A percentile compares a stretch with the other conserved stretches of the same genome.
These are phyloP conservation scores for Mucor saturninus DNA, from an alignment of 371 early-diverging fungal species.

Conservation along the genomic window DNA sequence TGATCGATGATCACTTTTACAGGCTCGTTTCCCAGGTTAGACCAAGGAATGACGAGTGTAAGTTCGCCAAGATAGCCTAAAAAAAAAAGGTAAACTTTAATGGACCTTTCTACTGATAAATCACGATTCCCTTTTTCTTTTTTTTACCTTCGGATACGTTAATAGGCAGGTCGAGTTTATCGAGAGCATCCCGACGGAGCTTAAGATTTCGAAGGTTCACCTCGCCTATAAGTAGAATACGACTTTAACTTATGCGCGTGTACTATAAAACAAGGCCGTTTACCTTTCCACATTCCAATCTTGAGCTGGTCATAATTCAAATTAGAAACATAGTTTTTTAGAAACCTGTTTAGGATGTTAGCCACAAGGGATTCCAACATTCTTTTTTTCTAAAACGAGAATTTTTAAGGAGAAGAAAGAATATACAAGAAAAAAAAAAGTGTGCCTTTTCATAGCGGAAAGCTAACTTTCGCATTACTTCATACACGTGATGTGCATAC, in stretches of 20 bases:
- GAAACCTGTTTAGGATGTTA: constrained; percentile 75
- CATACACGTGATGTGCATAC: neutral
- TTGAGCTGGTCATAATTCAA: constrained; percentile 87
- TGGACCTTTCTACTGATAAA: neutral
- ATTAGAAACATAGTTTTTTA: constrained; percentile 88
- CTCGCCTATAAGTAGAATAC: constrained; percentile 63
- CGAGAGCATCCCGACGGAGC: constrained; percentile 77
- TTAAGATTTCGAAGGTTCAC: constrained; percentile 80
- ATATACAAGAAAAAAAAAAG: neutral
- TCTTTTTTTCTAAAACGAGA: neutral
- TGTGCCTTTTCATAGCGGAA: neutral
- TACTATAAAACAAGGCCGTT: neutral
- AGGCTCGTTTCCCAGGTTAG: constrained; percentile 84
- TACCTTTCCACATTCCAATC: constrained; percentile 89
- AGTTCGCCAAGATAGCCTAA: constrained; percentile 83
- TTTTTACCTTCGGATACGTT: constrained; percentile 77
- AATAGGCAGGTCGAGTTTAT: constrained; percentile 85
- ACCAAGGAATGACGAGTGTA: constrained; percentile 85
- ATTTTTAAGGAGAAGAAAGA: neutral
- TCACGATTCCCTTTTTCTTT: neutral
- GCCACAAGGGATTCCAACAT: constrained; percentile 86
- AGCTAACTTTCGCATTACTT: neutral
- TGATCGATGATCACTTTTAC: constrained; percentile 78
- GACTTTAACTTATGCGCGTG: neutral
- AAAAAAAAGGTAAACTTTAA: neutral